Evolutionary conservation across 306 rosid species (phyloP).

Genomic region (Malus fusca): DNA sequence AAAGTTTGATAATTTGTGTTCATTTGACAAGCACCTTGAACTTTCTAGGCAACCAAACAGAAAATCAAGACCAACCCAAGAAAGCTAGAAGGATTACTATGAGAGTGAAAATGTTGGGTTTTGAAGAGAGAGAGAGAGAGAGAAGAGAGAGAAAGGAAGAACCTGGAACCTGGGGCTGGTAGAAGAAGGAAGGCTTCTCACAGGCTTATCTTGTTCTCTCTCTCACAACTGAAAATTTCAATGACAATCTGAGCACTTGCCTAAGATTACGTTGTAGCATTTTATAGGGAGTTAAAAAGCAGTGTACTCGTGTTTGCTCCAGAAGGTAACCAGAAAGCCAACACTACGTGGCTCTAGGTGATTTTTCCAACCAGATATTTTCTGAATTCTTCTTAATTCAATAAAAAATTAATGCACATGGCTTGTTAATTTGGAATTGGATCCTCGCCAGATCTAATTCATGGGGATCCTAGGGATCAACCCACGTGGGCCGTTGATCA

Average conservation of each 20-base stretch:
- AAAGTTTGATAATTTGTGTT: not conserved
- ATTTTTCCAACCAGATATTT: not conserved
- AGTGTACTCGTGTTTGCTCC: not conserved
- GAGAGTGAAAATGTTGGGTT: not conserved
- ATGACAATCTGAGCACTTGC: not conserved
- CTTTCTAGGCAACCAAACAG: not conserved
- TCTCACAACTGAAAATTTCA: not conserved
- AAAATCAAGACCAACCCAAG: not conserved
- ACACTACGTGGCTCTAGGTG: conserved; percentile 16
- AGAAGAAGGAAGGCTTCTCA: not conserved
- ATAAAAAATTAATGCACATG: not conserved
- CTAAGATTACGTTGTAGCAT: not conserved
- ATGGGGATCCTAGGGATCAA: too few species aligned
- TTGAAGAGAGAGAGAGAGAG: not conserved
- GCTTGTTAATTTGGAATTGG: too few species aligned
- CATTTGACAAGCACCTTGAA: not conserved
- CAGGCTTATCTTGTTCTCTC: conserved; percentile 18
- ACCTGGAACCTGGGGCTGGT: conserved; percentile 16
- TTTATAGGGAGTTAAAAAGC: conserved; percentile 1
- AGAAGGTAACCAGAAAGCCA: not conserved
- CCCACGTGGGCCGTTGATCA: too few species aligned
- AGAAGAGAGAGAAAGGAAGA: not conserved
- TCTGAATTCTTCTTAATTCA: not conserved
- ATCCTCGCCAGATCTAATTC: too few species aligned
- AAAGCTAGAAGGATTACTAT: not conserved